Evolutionary conservation across 2,329 filamentous ascomycete species (phyloP), one percentile per base, ranked within the genome.

Genomic region (Didymella pomorum): DNA sequence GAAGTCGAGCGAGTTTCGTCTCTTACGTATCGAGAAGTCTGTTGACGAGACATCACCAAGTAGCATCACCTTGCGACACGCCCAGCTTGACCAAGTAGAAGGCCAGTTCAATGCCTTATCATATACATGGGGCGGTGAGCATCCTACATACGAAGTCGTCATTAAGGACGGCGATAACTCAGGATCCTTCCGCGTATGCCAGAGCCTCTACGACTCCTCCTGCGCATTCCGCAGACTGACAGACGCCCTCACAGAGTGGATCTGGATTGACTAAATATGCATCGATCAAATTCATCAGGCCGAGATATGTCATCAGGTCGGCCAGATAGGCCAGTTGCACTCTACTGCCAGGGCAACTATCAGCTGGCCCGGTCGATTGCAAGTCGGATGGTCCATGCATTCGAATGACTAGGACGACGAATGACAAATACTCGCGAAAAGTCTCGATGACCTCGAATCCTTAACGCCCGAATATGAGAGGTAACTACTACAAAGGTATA

Each of bases 191-290:
- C 31, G 14, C 31, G 31, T 33, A 11, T 14, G 31, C 3, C 31
- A 39, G 20, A 39, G 20, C 35, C 18, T 39, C 4, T 39, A 18
- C 35, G 18, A 39, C 35, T 39, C 9, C 35, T 6, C 20, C n/a
- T 39, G 35, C 18, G 6, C 35, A 16, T 11, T n/a, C 31, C 31
- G 31, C 31, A 33, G 12, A 10, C 7, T 29, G 28, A 29, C 28
- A 12, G 10, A 29, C 2, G 2, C 25, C 8, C 25, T 29, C 2
- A 29, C 12, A 2, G 45, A 35, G 14, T 49, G 46, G 46, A 25
- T 49, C 33, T 49, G 46, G 46, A 49, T 49, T 5, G 46, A 49
- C 23, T 33, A 49, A 16, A 39, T 49, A 2, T 49, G 46, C 5
- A 49, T 49, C 21, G 12, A 49, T 28, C 46, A 49, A 20, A 12